These are phyloP conservation scores for Terfezia claveryi DNA, from an alignment of 495 filamentous ascomycete species.

Conservation along the genomic window DNA sequence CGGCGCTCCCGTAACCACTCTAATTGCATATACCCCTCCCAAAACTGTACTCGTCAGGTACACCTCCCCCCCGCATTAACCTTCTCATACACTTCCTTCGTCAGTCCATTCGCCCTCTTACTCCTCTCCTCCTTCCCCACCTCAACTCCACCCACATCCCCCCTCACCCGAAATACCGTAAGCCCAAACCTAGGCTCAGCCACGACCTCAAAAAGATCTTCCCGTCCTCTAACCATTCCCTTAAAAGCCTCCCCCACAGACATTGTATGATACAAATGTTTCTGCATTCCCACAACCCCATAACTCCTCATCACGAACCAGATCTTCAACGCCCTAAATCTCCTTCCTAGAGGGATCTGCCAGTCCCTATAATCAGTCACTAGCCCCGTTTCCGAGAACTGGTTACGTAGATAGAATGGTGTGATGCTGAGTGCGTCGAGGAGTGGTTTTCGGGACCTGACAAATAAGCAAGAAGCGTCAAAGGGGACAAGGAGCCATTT, in stretches of 20 bases:
- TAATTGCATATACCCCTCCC: constrained; percentile 56
- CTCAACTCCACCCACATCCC: constrained; percentile 5
- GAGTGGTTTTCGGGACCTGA: constrained; percentile 51
- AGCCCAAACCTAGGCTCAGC: constrained; percentile 57
- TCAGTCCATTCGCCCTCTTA: constrained; percentile 39
- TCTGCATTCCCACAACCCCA: constrained; percentile 56
- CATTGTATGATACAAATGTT: constrained; percentile 45
- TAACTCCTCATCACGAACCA: constrained; percentile 91
- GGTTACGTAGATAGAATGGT: constrained; percentile 62
- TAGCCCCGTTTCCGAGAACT: constrained; percentile 54
- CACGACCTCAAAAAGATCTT: constrained; percentile 59
- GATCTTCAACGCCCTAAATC: constrained; percentile 84
- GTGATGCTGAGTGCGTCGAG: constrained; percentile 62
- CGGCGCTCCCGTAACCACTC: constrained; percentile 51
- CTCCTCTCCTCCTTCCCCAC: constrained; percentile 21
- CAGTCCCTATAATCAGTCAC: constrained; percentile 97
- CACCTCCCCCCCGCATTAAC: constrained; percentile 54
- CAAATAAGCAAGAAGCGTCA: constrained; percentile 66
- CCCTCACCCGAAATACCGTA: constrained; percentile 45
- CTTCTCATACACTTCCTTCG: constrained; percentile 53
- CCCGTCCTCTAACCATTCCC: constrained; percentile 30
- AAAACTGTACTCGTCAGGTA: constrained; percentile 65
- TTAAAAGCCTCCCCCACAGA: constrained; percentile 48
- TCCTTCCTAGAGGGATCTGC: constrained; percentile 84
- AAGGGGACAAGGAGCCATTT: constrained; percentile 96